Base-by-base conservation (phyloP, 768 basidiomycete genomes). In the Tylopilus rubrobrunneus region DNA sequence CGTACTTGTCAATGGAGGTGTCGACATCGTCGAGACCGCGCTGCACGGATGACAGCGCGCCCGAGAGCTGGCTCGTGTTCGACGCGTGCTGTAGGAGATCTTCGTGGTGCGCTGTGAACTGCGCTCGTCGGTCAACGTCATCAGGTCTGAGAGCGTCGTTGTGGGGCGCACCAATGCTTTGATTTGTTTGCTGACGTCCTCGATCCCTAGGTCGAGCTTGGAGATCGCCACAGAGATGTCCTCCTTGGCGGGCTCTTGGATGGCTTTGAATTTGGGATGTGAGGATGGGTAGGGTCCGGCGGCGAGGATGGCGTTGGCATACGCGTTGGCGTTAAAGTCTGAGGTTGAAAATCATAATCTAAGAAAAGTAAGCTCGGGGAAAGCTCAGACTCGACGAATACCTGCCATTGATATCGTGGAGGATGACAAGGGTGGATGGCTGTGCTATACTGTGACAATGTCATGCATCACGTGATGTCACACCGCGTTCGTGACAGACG, bases 101-200 rank as follows among this genome's bases (percentile, higher is more conserved):
- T 65, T 91, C 86, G 59, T 95, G 92, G 68, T 95, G 89, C 31
- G 78, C 75, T 31, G 87, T 85, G 48, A 95, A 89, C 90, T 94
- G 54, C 29, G 4, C 4, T 8, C 29, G 29, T 31, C 7, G 29
- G 29, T 31, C 29, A 31, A 10, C 29, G 7, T 7, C 8, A 10
- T 2, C 29, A 31, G 7, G 10, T 7, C 2, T 31, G 42, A 15
- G 17, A 34, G 19, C 7, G 23, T 6, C 29, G 29, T 31, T 31
- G 4, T 31, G 29, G 29, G 29, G 73, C 86, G 59, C 55, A 95
- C 93, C 70, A 96, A 76, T 45, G 76, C 78, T 71, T 89, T 89
- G 48, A 98, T 86, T 70, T 98, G 92, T 67, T 87, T 91, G 27
- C 87, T 85, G 19, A 96, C 85, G 69, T 98, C 94, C 39, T 98